These are phyloP conservation scores for Hebeloma cylindrosporum DNA, from an alignment of 768 basidiomycete genomes.

Conservation along the genomic window DNA sequence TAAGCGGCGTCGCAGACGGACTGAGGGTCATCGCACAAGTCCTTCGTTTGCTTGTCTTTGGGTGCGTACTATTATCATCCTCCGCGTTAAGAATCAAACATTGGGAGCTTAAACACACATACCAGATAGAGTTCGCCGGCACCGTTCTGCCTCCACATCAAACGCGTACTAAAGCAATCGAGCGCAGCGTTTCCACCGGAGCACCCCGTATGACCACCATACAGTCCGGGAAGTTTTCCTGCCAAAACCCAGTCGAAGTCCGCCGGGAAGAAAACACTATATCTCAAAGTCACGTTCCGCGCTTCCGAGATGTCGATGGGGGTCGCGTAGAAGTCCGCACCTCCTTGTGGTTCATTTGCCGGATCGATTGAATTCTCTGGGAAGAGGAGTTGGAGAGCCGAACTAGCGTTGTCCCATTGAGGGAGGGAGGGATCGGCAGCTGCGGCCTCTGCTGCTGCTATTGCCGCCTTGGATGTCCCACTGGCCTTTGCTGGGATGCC, in stretches of 20 bases:
- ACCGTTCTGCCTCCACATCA: slow-evolving; percentile 79
- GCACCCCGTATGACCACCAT: slow-evolving; percentile 65
- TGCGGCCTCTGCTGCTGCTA: too few relatives aligned
- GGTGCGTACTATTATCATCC: slow-evolving; percentile 82
- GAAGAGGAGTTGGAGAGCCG: slow-evolving; percentile 64
- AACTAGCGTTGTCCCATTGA: slow-evolving; percentile 26
- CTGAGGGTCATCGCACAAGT: slow-evolving; percentile 55
- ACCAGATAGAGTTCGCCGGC: slow-evolving; percentile 77
- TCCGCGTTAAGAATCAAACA: neutral
- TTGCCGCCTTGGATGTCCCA: too few relatives aligned
- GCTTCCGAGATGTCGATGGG: slow-evolving; percentile 47
- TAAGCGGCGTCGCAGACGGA: slow-evolving; percentile 67
- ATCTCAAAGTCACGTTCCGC: slow-evolving; percentile 55
- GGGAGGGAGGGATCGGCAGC: slow-evolving; percentile 8
- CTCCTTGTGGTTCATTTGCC: slow-evolving; percentile 58
- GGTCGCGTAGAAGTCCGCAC: slow-evolving; percentile 64
- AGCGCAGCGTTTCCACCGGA: slow-evolving; percentile 73
- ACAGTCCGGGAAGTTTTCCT: slow-evolving; percentile 85
- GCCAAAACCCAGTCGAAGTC: slow-evolving; percentile 79
- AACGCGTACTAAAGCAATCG: slow-evolving; percentile 77
- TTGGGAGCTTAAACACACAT: slow-evolving; percentile 30
- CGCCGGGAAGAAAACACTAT: slow-evolving; percentile 74
- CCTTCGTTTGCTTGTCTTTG: slow-evolving; percentile 61
- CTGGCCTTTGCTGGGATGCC: slow-evolving; percentile 43
- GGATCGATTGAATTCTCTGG: slow-evolving; percentile 73